These are phyloP conservation scores for Volvox reticuliferus DNA, from an alignment of 139 green algal genomes.

Conservation along the genomic window DNA sequence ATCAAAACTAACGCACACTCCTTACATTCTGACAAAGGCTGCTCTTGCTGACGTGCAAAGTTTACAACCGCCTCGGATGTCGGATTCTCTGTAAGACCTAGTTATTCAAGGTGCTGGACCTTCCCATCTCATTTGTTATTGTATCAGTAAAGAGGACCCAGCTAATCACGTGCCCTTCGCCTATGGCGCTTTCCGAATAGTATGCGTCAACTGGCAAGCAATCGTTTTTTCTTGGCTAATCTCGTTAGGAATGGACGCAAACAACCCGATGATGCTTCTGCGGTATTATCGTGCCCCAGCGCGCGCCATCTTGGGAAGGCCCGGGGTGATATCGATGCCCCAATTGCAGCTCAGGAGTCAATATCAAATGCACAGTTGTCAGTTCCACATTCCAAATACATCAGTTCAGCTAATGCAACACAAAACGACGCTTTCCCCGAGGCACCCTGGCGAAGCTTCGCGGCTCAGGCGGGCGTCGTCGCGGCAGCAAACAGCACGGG, in stretches of 20 bases:
- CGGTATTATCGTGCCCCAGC: background rate
- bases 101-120: too few relatives aligned
- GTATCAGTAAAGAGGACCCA: too few relatives aligned
- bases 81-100: background rate
- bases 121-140: background rate
- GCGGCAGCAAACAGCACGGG: background rate
- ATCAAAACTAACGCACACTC: background rate
- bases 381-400: background rate
- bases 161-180: background rate
- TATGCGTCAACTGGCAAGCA: constrained; percentile 15
- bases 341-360: background rate
- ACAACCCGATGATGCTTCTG: constrained; percentile 1
- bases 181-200: background rate
- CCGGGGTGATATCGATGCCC: background rate
- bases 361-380: background rate
- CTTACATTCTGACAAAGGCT: background rate
- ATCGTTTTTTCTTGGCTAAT: background rate
- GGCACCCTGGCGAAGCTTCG: background rate
- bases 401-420: background rate
- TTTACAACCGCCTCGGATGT: background rate
- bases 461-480: background rate
- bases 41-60: background rate
- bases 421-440: background rate
- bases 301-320: background rate
- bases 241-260: background rate